Conservation (phyloP, 2,329 filamentous ascomycete genomes). For the Coniochaeta hoffmannii region DNA sequence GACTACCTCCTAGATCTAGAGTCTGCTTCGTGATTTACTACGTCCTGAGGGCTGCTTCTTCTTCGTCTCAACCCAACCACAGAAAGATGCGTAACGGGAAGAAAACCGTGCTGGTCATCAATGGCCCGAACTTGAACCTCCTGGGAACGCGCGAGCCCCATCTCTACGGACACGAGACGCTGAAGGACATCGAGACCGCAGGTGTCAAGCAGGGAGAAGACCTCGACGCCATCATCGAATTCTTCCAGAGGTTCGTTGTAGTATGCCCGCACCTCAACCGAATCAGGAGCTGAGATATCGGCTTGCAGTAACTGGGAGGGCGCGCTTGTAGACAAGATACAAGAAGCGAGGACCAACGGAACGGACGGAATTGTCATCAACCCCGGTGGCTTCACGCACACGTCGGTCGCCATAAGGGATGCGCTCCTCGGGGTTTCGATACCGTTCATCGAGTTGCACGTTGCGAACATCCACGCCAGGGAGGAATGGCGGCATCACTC, state of each 20-base stretch:
- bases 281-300: neutral
- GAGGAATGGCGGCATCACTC: slow-evolving; percentile 8
- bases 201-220: slow-evolving; percentile 37
- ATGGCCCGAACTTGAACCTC: slow-evolving; percentile 55
- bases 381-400: slow-evolving; percentile 9
- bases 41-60: neutral
- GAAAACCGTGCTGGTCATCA: slow-evolving; percentile 16
- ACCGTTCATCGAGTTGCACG: slow-evolving; percentile 10
- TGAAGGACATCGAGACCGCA: neutral
- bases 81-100: slow-evolving; percentile 1
- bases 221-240: neutral
- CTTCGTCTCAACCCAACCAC: neutral
- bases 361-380: slow-evolving; percentile 9
- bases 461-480: slow-evolving; percentile 8
- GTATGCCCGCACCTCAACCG: neutral
- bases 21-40: too few relatives aligned
- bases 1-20: too few relatives aligned
- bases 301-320: slow-evolving; percentile 5
- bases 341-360: slow-evolving; percentile 7
- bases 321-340: slow-evolving; percentile 7
- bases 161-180: slow-evolving; percentile 37
- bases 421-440: slow-evolving; percentile 7
- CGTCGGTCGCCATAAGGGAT: slow-evolving; percentile 8
- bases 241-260: neutral
- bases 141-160: slow-evolving; percentile 51